Conservation (phyloP, 2,329 filamentous ascomycete genomes). For the Eutypa lata region DNA sequence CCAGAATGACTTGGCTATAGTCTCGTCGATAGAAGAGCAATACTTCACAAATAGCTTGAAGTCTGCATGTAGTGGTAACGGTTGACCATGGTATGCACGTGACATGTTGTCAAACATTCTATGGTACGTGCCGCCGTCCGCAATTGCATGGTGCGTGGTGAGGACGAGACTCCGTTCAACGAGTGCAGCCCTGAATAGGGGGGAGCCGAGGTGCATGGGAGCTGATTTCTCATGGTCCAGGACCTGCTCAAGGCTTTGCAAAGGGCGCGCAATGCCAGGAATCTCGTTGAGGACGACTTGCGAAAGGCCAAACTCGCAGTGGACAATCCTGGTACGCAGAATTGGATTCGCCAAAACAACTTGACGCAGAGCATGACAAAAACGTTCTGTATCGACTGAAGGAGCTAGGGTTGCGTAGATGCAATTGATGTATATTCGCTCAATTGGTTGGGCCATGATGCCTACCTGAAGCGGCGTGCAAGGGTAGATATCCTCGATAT, state of each 20-base stretch:
- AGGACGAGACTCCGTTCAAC: constrained; percentile 7
- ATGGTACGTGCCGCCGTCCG: constrained; percentile 3
- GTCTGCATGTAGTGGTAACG: not conserved
- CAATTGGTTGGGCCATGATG: constrained; percentile 7
- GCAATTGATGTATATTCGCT: constrained; percentile 1
- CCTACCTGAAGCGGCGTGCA: constrained; percentile 12
- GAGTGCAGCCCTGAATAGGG: constrained; percentile 4
- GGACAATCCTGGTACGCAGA: constrained; percentile 12
- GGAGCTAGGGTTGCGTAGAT: constrained; percentile 3
- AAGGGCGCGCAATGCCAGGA: constrained; percentile 2
- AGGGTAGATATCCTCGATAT: constrained; percentile 12
- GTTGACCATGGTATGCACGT: constrained; percentile 4
- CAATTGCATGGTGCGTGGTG: constrained; percentile 10
- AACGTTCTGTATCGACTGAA: constrained; percentile 4
- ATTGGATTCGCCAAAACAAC: constrained; percentile 9
- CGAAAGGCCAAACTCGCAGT: constrained; percentile 5
- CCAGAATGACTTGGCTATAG: constrained; percentile 11
- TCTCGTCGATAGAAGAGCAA: constrained; percentile 5
- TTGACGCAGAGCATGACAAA: constrained; percentile 7
- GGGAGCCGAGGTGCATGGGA: not conserved
- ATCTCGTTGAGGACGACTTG: constrained; percentile 10
- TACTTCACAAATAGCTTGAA: constrained; percentile 9
- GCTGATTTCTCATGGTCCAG: not conserved
- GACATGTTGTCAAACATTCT: constrained; percentile 3
- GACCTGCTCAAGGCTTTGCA: constrained; percentile 1